A percentile compares a stretch with the other conserved stretches of the same genome.
Evolutionary conservation across 108 stramenopile species (phyloP).

Genomic region (Cyclotella kingstonii): DNA sequence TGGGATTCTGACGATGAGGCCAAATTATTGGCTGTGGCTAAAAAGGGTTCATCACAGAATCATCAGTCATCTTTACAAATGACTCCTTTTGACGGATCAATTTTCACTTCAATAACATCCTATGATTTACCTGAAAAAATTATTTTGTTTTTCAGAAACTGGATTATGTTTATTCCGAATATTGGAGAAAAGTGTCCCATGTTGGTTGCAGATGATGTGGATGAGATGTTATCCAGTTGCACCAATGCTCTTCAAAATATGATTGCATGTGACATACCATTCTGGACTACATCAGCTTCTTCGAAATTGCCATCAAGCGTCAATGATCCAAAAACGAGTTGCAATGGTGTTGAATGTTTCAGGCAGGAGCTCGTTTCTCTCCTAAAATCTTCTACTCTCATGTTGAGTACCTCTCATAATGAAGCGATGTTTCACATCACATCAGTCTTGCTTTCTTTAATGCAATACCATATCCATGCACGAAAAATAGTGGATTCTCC

Average conservation of each 20-base stretch:
- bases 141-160: constrained; percentile 22
- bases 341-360: constrained; percentile 21
- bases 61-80: no score
- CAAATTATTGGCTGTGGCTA: constrained; percentile 8
- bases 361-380: constrained; percentile 15
- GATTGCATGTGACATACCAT: constrained; percentile 32
- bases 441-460: constrained; percentile 22
- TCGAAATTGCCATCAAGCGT: neutral
- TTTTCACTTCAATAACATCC: constrained; percentile 19
- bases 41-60: neutral
- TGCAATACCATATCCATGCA: constrained; percentile 17
- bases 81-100: constrained; percentile 16
- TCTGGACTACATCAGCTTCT: constrained; percentile 2
- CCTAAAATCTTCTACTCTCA: neutral
- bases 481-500: constrained; percentile 16
- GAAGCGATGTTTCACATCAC: constrained; percentile 7
- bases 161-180: constrained; percentile 27
- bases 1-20: constrained; percentile 53
- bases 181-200: constrained; percentile 10
- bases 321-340: constrained; percentile 2
- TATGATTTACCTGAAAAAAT: constrained; percentile 20
- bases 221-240: constrained; percentile 47
- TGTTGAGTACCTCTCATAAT: neutral
- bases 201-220: constrained; percentile 36
- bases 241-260: constrained; percentile 43